These are phyloP conservation scores for Pythium coloratum DNA, from an alignment of 352 stramenopile species.

Conservation along the genomic window DNA sequence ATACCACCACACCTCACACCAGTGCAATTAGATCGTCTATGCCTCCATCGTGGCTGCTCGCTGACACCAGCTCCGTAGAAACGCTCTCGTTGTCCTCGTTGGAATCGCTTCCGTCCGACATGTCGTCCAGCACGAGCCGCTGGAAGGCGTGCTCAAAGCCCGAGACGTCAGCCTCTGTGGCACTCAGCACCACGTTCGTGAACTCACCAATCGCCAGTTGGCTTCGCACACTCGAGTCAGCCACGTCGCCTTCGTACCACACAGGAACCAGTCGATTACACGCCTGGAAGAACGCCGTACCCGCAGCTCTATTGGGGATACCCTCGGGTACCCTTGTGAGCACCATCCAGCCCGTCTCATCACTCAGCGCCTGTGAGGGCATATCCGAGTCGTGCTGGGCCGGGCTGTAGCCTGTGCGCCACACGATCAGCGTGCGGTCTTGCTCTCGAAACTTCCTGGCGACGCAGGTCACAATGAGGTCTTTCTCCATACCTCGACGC, in stretches of 20 bases:
- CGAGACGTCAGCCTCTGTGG: constrained; percentile 18
- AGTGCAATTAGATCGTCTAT: neutral
- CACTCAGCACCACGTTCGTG: constrained; percentile 24
- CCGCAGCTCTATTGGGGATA: neutral
- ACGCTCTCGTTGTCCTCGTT: neutral
- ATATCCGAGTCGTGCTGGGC: constrained; percentile 37
- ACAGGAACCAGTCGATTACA: constrained; percentile 36
- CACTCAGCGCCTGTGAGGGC: constrained; percentile 39
- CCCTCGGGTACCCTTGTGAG: constrained; percentile 36
- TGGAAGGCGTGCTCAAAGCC: constrained; percentile 21
- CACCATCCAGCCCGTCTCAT: constrained; percentile 65
- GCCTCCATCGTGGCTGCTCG: neutral
- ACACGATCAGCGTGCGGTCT: constrained; percentile 47
- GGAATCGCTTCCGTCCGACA: neutral
- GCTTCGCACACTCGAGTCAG: constrained; percentile 26
- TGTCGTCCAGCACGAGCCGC: constrained; percentile 17
- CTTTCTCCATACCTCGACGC: constrained; percentile 1
- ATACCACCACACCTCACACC: neutral
- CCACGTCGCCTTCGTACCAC: constrained; percentile 23
- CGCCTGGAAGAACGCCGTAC: constrained; percentile 38
- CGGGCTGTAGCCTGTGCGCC: constrained; percentile 34
- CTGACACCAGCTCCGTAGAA: neutral
- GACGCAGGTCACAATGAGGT: constrained; percentile 41
- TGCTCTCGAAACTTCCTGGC: constrained; percentile 45
- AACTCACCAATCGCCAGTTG: constrained; percentile 29